phyloP scores from a whole-genome alignment of 129 eudicot species.

The Tagetes erecta region DNA sequence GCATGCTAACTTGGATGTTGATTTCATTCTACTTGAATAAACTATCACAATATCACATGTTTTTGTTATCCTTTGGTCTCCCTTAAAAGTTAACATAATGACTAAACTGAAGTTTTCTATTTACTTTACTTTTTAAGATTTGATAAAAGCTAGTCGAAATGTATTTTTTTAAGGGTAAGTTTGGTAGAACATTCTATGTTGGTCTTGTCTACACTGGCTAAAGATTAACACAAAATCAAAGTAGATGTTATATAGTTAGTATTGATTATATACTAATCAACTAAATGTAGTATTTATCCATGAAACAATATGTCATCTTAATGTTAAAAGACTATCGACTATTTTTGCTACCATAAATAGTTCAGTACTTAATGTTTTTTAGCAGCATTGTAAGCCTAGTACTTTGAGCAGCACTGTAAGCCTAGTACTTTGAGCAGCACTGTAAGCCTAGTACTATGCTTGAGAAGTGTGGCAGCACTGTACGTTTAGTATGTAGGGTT shows the following conservation, averaged over 20 bases:
- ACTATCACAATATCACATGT: background rate
- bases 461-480: constrained; percentile 97
- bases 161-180: background rate
- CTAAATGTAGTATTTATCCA: background rate
- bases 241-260: background rate
- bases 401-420: no score
- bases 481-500: constrained; percentile 30
- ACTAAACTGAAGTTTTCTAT: background rate
- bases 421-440: no score
- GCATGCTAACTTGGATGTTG: background rate
- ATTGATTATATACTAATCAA: background rate
- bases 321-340: background rate
- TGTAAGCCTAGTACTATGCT: constrained; percentile 54
- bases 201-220: background rate
- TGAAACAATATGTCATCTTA: background rate
- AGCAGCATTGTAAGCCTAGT: no score
- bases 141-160: background rate
- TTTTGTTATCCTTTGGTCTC: background rate
- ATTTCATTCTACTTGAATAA: background rate
- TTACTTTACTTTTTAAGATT: background rate
- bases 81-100: background rate
- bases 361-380: no score
- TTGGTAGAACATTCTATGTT: background rate
- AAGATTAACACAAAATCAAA: background rate
- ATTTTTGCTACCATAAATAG: background rate